Evolutionary conservation across 495 filamentous ascomycete species (phyloP).

Genomic region (Aspergillus incahuasiensis): DNA sequence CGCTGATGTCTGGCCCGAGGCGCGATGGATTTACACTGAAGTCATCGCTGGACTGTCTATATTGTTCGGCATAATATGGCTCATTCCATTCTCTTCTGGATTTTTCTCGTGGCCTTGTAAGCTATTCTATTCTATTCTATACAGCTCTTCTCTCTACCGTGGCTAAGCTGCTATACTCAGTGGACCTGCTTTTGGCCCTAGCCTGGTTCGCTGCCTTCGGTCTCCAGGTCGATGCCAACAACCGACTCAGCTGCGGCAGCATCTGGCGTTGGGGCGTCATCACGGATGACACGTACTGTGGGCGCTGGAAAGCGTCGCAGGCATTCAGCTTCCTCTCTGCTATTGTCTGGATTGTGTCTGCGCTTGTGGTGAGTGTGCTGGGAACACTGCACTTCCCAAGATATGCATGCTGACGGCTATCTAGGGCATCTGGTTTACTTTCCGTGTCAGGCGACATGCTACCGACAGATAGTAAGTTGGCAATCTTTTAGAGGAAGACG

Average conservation of each 20-base stretch:
- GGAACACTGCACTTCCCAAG: background rate
- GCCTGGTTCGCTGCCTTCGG: slow-evolving; percentile 64
- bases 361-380: slow-evolving; percentile 40
- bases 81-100: slow-evolving; percentile 48
- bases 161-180: slow-evolving; percentile 15
- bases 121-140: background rate
- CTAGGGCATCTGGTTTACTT: slow-evolving; percentile 43
- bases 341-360: slow-evolving; percentile 60
- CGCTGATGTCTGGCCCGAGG: slow-evolving; percentile 35
- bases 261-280: slow-evolving; percentile 47
- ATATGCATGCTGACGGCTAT: background rate
- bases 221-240: slow-evolving; percentile 53
- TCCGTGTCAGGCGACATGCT: slow-evolving; percentile 25
- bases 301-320: slow-evolving; percentile 60
- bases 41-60: slow-evolving; percentile 54
- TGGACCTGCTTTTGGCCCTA: slow-evolving; percentile 55
- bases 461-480: slow-evolving; percentile 16
- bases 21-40: slow-evolving; percentile 57
- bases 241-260: slow-evolving; percentile 49
- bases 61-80: slow-evolving; percentile 47
- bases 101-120: slow-evolving; percentile 45
- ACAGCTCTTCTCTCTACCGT: no score
- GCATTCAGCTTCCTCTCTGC: slow-evolving; percentile 67
- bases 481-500: background rate
- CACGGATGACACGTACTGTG: slow-evolving; percentile 38